A percentile compares a stretch with the other conserved stretches of the same genome.
Conservation (phyloP, 495 filamentous ascomycete species). For the Neurospora sp. region DNA sequence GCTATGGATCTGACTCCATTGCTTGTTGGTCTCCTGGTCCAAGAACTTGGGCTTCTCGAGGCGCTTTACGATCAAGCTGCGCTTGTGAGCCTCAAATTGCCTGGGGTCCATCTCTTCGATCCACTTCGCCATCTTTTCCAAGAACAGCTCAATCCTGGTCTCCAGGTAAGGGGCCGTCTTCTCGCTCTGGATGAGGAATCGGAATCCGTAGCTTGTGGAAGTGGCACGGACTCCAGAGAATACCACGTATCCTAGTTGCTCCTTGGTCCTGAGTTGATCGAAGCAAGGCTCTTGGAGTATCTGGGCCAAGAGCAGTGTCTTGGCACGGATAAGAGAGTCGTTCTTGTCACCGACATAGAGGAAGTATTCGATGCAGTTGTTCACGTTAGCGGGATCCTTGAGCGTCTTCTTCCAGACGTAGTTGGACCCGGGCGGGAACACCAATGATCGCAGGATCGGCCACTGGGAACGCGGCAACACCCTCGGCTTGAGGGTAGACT, state of each 20-base stretch:
- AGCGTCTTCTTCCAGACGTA: constrained; percentile 70
- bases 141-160: constrained; percentile 74
- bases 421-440: constrained; percentile 71
- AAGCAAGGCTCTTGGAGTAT: constrained; percentile 89
- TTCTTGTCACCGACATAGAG: constrained; percentile 67
- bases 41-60: constrained; percentile 92
- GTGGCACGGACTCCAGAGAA: constrained; percentile 66
- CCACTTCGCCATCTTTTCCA: constrained; percentile 50
- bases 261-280: constrained; percentile 88
- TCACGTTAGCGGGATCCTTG: constrained; percentile 87
- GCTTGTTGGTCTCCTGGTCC: constrained; percentile 67
- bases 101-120: constrained; percentile 69
- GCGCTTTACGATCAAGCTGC: constrained; percentile 77
- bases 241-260: constrained; percentile 95
- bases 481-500: constrained; percentile 68
- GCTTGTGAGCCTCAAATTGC: constrained; percentile 86
- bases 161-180: constrained; percentile 74
- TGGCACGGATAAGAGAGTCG: constrained; percentile 58
- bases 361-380: constrained; percentile 91
- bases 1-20: constrained; percentile 75
- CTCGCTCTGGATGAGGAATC: constrained; percentile 93
- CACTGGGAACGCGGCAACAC: constrained; percentile 69
- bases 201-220: constrained; percentile 67
- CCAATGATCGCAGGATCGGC: constrained; percentile 63
- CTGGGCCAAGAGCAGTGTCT: constrained; percentile 77